Conservation (phyloP, 2,329 filamentous ascomycete genomes). For the Tolypocladium album region DNA sequence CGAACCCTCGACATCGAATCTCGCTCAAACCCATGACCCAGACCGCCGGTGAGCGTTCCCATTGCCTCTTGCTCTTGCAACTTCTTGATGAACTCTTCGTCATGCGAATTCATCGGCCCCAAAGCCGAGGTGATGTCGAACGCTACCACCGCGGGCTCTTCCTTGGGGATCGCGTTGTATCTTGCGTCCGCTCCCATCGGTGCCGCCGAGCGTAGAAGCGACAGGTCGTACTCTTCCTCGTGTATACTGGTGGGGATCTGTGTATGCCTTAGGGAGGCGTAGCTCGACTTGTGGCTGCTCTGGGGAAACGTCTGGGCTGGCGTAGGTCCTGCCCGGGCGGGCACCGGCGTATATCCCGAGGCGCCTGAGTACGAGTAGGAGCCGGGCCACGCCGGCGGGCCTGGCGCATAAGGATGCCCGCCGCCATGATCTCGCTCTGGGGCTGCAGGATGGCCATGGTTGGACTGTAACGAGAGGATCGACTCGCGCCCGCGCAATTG, state of each 20-base stretch:
- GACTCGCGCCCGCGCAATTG: conserved; percentile 16
- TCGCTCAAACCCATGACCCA: conserved; percentile 42
- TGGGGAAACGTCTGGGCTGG: conserved; percentile 8
- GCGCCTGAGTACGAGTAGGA: conserved; percentile 15
- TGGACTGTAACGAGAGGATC: conserved; percentile 8
- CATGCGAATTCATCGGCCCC: conserved; percentile 33
- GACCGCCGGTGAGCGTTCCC: conserved; percentile 45
- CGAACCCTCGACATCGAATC: conserved; percentile 30
- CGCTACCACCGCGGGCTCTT: conserved; percentile 18
- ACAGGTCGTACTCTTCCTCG: conserved; percentile 32
- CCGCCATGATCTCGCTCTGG: conserved; percentile 7
- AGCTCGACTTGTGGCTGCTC: conserved; percentile 13
- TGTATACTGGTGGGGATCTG: conserved; percentile 13
- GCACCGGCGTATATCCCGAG: conserved; percentile 16
- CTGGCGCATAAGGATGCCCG: conserved; percentile 10
- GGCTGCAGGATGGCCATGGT: conserved; percentile 3
- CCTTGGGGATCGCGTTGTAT: conserved; percentile 19
- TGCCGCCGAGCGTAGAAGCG: conserved; percentile 29
- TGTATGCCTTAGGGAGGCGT: conserved; percentile 12
- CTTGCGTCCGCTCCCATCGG: conserved; percentile 25
- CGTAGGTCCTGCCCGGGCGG: neutral
- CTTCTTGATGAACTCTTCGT: conserved; percentile 31
- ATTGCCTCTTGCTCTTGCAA: conserved; percentile 42
- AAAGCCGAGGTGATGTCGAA: conserved; percentile 36
- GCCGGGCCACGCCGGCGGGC: conserved; percentile 12